phyloP scores from a whole-genome alignment of 1,139 yeast species.

The Suhomyces yuchorum region DNA sequence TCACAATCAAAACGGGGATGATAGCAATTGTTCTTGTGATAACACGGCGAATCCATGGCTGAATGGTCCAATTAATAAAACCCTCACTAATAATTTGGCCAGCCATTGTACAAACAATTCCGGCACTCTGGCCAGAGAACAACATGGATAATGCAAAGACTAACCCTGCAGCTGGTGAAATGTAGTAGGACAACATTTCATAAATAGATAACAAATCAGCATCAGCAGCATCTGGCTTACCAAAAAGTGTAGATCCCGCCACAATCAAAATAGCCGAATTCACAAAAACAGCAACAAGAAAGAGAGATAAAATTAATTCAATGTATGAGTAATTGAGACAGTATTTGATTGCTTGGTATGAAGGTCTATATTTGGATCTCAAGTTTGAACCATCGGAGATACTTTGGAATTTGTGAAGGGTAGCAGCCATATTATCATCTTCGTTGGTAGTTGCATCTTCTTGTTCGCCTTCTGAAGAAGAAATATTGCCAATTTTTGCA shows the following conservation, averaged over 20 bases:
- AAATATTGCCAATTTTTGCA: constrained; percentile 42
- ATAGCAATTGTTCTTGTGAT: constrained; percentile 72
- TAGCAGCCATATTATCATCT: constrained; percentile 24
- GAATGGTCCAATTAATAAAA: constrained; percentile 70
- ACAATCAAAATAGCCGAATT: constrained; percentile 76
- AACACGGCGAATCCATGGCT: constrained; percentile 77
- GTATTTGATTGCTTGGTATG: constrained; percentile 63
- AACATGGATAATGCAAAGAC: constrained; percentile 75
- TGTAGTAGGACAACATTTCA: constrained; percentile 52
- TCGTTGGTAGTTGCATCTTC: constrained; percentile 18
- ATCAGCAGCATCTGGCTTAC: constrained; percentile 62
- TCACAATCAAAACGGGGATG: constrained; percentile 68
- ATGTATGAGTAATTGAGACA: constrained; percentile 66
- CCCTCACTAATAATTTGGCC: constrained; percentile 89
- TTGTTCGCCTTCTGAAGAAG: constrained; percentile 7
- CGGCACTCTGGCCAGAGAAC: constrained; percentile 80
- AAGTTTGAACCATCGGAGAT: constrained; percentile 40
- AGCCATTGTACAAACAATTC: constrained; percentile 83
- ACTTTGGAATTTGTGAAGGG: constrained; percentile 31
- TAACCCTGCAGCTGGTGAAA: constrained; percentile 76
- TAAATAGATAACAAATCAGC: constrained; percentile 79
- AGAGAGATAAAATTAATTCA: constrained; percentile 66
- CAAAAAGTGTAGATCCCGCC: constrained; percentile 72
- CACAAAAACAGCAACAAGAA: constrained; percentile 76
- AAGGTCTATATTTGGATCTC: constrained; percentile 54